Percentiles rank a stretch among this genome's conserved stretches.
These are phyloP conservation scores for Ambrosia hybrid DNA, from an alignment of 140 eudicot species.

Conservation along the genomic window DNA sequence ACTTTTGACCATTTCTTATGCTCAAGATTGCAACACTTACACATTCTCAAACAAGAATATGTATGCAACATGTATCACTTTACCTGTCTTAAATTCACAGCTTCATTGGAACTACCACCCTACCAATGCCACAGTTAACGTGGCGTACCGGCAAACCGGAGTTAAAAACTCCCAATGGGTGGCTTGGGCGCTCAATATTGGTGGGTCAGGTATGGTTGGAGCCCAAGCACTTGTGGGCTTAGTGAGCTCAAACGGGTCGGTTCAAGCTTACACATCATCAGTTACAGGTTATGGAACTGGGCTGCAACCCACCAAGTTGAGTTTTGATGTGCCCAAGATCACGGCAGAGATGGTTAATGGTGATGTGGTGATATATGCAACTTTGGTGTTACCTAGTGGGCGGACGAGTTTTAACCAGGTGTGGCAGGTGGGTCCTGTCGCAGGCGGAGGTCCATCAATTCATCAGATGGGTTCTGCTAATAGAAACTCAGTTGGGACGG, in stretches of 20 bases:
- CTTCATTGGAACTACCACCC: slow-evolving; percentile 75
- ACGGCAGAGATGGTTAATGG: slow-evolving; percentile 36
- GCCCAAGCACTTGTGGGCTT: slow-evolving; percentile 69
- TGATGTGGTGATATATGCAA: slow-evolving; percentile 63
- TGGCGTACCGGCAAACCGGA: slow-evolving; percentile 67
- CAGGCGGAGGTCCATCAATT: slow-evolving; percentile 29
- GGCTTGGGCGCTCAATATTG: slow-evolving; percentile 68
- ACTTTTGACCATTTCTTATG: slow-evolving; percentile 31
- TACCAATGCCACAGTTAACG: slow-evolving; percentile 56
- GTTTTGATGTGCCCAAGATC: slow-evolving; percentile 55
- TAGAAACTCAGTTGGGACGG: slow-evolving; percentile 40
- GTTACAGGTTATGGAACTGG: slow-evolving; percentile 28
- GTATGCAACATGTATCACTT: slow-evolving; percentile 51
- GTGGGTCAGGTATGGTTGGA: slow-evolving; percentile 53
- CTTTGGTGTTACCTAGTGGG: slow-evolving; percentile 54
- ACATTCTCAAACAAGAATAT: slow-evolving; percentile 47
- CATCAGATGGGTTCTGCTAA: slow-evolving; percentile 48
- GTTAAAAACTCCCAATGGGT: slow-evolving; percentile 61
- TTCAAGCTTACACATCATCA: slow-evolving; percentile 54
- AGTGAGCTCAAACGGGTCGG: slow-evolving; percentile 42
- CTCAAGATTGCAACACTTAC: slow-evolving; percentile 52
- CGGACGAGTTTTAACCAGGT: slow-evolving; percentile 65
- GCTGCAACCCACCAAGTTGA: slow-evolving; percentile 35
- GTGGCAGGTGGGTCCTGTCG: slow-evolving; percentile 73
- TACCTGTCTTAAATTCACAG: slow-evolving; percentile 55